These are phyloP conservation scores for Quercus dentata DNA, from an alignment of 306 rosid species.

Conservation along the genomic window DNA sequence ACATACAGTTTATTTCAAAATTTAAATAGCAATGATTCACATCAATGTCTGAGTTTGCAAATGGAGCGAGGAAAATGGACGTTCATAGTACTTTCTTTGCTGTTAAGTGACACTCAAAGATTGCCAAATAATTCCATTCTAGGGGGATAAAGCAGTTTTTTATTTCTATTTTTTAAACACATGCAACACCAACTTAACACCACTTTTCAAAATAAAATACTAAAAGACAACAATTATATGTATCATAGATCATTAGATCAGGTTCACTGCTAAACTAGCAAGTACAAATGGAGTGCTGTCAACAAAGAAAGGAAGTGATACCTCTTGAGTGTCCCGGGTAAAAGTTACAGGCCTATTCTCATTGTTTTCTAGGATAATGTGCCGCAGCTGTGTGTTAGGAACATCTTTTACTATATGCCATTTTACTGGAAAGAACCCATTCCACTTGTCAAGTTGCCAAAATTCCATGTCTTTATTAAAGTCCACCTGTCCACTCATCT, in stretches of 20 bases:
- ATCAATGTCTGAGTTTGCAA: neutral
- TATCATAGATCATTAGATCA: neutral
- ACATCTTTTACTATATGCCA: constrained; percentile 85
- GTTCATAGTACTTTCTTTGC: neutral
- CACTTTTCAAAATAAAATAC: neutral
- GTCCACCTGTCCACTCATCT: constrained; percentile 79
- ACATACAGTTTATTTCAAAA: neutral
- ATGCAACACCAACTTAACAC: too few species aligned
- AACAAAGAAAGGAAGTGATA: constrained; percentile 22
- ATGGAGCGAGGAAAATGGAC: neutral
- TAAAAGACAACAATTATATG: neutral
- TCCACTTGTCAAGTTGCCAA: constrained; percentile 77
- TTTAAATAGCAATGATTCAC: neutral
- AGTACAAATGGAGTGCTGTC: neutral
- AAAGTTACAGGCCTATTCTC: constrained; percentile 68
- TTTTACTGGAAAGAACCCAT: constrained; percentile 77
- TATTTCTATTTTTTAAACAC: neutral
- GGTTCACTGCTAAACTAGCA: neutral
- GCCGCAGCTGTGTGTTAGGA: constrained; percentile 59
- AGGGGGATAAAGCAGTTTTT: neutral
- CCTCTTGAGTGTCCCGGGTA: constrained; percentile 94
- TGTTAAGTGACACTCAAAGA: neutral
- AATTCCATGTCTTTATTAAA: constrained; percentile 70
- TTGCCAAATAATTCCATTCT: neutral
- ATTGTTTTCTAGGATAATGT: constrained; percentile 61